Percentiles rank a stretch among this genome's conserved stretches.
These are phyloP conservation scores for Quercus mongolica DNA, from an alignment of 306 rosid species.

Conservation along the genomic window DNA sequence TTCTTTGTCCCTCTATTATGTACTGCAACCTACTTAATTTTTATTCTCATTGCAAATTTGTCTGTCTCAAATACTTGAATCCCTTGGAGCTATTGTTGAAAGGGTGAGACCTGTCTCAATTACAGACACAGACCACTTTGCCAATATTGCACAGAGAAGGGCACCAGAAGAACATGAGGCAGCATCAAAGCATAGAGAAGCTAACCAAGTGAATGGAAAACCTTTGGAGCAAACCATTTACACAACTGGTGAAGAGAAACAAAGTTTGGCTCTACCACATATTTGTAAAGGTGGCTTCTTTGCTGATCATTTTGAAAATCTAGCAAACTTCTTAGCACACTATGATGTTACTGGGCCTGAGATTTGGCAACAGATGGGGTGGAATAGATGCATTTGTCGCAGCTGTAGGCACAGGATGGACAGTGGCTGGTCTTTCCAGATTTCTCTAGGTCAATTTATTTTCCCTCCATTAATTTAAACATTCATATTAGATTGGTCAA, in stretches of 20 bases:
- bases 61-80: constrained; percentile 73
- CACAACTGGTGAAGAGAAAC: no score
- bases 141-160: constrained; percentile 74
- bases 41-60: not conserved
- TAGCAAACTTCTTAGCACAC: no score
- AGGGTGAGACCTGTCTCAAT: constrained; percentile 91
- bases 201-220: constrained; percentile 28
- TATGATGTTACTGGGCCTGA: no score
- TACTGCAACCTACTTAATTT: not conserved
- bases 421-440: not conserved
- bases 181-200: constrained; percentile 31
- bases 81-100: constrained; percentile 87
- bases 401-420: no score
- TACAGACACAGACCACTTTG: constrained; percentile 80
- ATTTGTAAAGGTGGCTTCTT: no score
- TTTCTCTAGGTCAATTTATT: constrained; percentile 45
- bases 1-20: not conserved
- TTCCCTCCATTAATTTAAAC: not conserved
- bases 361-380: no score
- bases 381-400: no score
- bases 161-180: constrained; percentile 77
- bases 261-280: no score
- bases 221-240: constrained; percentile 22
- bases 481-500: not conserved
- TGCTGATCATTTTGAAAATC: no score